Conservation (phyloP, 176 grass and related monocot species). For the Phoenix dactylifera region DNA sequence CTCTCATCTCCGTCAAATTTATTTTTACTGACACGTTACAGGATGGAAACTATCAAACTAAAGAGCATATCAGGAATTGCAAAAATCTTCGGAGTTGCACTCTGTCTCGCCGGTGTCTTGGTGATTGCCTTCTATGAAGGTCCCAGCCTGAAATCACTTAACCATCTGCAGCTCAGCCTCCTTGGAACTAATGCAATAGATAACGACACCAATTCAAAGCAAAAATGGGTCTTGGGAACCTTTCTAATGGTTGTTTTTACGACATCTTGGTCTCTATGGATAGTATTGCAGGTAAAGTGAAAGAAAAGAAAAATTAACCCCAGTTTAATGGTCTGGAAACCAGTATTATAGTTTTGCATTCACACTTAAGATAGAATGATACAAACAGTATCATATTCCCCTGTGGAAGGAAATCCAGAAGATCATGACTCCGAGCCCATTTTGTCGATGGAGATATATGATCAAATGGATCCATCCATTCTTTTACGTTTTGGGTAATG, state of each 20-base stretch:
- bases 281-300: conserved; percentile 49
- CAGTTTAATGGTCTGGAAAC: not conserved
- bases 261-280: conserved; percentile 44
- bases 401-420: too few relatives aligned
- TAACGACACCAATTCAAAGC: not conserved
- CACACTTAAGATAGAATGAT: not conserved
- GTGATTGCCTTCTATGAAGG: conserved; percentile 48
- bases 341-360: not conserved
- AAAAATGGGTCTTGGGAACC: conserved; percentile 43
- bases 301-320: not conserved
- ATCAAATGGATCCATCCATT: too few relatives aligned
- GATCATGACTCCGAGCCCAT: too few relatives aligned
- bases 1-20: too few relatives aligned
- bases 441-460: too few relatives aligned
- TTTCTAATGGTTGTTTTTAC: conserved; percentile 54
- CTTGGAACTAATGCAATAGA: not conserved
- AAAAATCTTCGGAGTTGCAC: conserved; percentile 33
- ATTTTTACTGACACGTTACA: conserved; percentile 1
- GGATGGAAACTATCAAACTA: conserved; percentile 43
- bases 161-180: conserved; percentile 30
- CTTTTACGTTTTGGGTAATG: too few relatives aligned
- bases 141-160: conserved; percentile 31
- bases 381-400: too few relatives aligned
- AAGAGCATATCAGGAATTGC: conserved; percentile 31
- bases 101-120: conserved; percentile 44